phyloP scores from a whole-genome alignment of 441 rosid genomes.

The Pelargonium cotyledonis region DNA sequence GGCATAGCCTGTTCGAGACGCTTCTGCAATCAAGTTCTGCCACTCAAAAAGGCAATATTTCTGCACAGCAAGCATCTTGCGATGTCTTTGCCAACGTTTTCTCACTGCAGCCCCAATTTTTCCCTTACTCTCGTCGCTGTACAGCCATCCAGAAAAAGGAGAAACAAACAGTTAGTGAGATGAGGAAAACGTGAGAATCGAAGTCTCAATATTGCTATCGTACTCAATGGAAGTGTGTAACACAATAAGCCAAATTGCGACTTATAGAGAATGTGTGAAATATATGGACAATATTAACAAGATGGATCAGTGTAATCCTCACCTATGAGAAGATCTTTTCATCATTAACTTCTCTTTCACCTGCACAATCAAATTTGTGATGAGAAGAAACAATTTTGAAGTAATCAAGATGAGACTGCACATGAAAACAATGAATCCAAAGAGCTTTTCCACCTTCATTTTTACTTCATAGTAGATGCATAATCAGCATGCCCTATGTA shows the following conservation, averaged over 20 bases:
- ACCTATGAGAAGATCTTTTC: slow-evolving; percentile 81
- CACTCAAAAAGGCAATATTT: slow-evolving; percentile 66
- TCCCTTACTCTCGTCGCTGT: slow-evolving; percentile 63
- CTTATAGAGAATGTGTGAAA: background rate
- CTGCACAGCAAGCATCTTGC: slow-evolving; percentile 48
- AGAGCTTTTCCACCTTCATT: background rate
- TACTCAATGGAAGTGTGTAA: background rate
- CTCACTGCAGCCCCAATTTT: slow-evolving; percentile 72
- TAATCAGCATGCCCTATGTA: background rate
- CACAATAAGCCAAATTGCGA: background rate
- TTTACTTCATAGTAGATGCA: background rate
- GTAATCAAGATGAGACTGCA: background rate
- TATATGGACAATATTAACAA: background rate
- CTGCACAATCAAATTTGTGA: slow-evolving; percentile 40
- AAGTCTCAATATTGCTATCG: background rate
- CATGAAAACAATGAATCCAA: background rate
- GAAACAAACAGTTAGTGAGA: background rate
- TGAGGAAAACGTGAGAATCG: background rate
- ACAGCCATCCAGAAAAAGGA: slow-evolving; percentile 16
- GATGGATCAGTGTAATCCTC: slow-evolving; percentile 14
- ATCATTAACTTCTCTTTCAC: slow-evolving; percentile 65
- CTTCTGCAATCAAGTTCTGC: slow-evolving; percentile 84
- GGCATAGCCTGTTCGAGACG: slow-evolving; percentile 55
- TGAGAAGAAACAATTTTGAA: slow-evolving; percentile 17
- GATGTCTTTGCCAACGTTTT: slow-evolving; percentile 67